Evolutionary conservation across 805 yeast species (phyloP).

Genomic region (Candida rishiriensis): DNA sequence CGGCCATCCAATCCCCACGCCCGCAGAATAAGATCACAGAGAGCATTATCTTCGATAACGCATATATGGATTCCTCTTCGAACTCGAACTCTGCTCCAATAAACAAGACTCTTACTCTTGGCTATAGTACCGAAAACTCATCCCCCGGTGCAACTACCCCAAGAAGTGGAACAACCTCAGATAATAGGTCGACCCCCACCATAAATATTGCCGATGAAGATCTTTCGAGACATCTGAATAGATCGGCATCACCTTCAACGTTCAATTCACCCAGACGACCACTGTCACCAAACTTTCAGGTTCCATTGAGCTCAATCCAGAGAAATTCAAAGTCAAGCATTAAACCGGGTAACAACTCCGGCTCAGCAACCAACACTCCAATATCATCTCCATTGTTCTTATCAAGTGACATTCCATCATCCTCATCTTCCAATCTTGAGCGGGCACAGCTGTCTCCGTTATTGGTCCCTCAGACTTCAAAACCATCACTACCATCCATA

Average conservation of each 20-base stretch:
- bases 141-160: slow-evolving; percentile 24
- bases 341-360: slow-evolving; percentile 10
- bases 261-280: slow-evolving; percentile 51
- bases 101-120: slow-evolving; percentile 1
- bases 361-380: slow-evolving; percentile 38
- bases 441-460: slow-evolving; percentile 80
- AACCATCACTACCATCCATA: slow-evolving; percentile 63
- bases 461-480: slow-evolving; percentile 57
- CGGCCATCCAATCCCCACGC: slow-evolving; percentile 16
- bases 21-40: slow-evolving; percentile 9
- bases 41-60: slow-evolving; percentile 20
- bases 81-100: slow-evolving; percentile 1
- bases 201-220: slow-evolving; percentile 22
- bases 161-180: slow-evolving; percentile 11
- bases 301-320: slow-evolving; percentile 61
- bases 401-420: slow-evolving; percentile 37
- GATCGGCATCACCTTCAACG: slow-evolving; percentile 16
- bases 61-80: slow-evolving; percentile 15
- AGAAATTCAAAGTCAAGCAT: slow-evolving; percentile 35
- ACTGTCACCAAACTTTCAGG: slow-evolving; percentile 48
- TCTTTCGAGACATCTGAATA: slow-evolving; percentile 4
- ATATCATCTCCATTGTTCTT: slow-evolving; percentile 53
- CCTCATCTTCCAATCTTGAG: slow-evolving; percentile 22
- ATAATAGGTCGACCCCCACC: slow-evolving; percentile 24
- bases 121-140: slow-evolving; percentile 8